Evolutionary conservation across 805 yeast species (phyloP).

Genomic region (Tetrapisispora arboricola): DNA sequence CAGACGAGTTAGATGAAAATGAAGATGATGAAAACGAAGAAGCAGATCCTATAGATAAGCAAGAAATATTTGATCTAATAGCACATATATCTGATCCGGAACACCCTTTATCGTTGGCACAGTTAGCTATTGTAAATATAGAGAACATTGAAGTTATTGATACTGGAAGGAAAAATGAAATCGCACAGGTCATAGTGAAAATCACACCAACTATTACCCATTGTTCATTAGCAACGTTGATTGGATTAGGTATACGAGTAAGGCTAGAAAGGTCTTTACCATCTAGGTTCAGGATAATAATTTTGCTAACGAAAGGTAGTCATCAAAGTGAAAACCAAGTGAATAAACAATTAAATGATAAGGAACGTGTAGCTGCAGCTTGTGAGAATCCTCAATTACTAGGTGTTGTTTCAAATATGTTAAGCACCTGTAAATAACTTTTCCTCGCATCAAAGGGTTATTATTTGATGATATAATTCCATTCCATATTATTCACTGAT

Average conservation of each 20-base stretch:
- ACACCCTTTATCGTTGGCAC: slow-evolving; percentile 91
- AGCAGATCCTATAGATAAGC: slow-evolving; percentile 66
- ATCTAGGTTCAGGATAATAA: slow-evolving; percentile 67
- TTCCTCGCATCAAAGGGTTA: no score
- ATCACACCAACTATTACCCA: slow-evolving; percentile 98
- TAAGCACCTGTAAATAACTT: slow-evolving; percentile 57
- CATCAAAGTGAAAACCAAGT: slow-evolving; percentile 96
- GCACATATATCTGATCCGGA: slow-evolving; percentile 92
- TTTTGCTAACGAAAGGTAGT: slow-evolving; percentile 78
- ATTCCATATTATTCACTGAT: background rate
- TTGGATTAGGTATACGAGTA: slow-evolving; percentile 90
- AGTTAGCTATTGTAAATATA: slow-evolving; percentile 83
- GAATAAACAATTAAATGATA: slow-evolving; percentile 91
- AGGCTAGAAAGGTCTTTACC: slow-evolving; percentile 84
- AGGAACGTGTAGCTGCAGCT: slow-evolving; percentile 97
- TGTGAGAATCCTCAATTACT: slow-evolving; percentile 91
- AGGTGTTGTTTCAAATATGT: slow-evolving; percentile 86
- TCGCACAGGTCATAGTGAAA: slow-evolving; percentile 67
- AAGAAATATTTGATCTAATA: slow-evolving; percentile 80
- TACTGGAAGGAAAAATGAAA: slow-evolving; percentile 39
- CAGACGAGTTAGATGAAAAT: slow-evolving; percentile 18
- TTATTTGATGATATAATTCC: background rate
- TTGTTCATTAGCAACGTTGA: slow-evolving; percentile 90
- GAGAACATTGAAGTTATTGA: slow-evolving; percentile 66
- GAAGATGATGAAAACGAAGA: slow-evolving; percentile 11